Evolutionary conservation across 2,329 filamentous ascomycete genomes (phyloP), one percentile per base, ranked within the genome.

Genomic region (Colletotrichum tabaci): DNA sequence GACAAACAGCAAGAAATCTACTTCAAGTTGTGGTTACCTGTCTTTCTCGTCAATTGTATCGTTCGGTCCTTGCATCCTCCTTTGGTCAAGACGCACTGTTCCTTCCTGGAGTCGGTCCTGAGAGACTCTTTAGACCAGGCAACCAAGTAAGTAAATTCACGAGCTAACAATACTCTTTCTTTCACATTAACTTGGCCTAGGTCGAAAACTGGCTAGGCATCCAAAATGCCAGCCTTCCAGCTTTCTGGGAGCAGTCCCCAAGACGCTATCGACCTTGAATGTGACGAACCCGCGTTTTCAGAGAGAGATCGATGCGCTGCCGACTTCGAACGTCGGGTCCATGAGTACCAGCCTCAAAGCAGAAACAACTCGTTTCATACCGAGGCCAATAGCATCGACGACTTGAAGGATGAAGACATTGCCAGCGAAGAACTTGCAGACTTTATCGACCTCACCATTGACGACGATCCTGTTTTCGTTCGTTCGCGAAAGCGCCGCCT

Each of bases 361-460:
- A 57, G 40, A 21, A 40, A 30, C 6, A 53, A 50, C 2, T 66
- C 61, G 0, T 13, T 44, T 0, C 40, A 12, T 16, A 44, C 56
- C 16, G 12, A 30, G 10, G 61, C 16, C 57, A 66, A 15, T 55
- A 50, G 9, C 2, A 18, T 75, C 4, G 71, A 74, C 15, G 65
- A 73, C 3, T 44, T 66, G 13, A 46, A 68, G 12, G 63, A 74
- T 21, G 74, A 75, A 3, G 71, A 72, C 0, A 38, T 73, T 2
- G 63, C 66, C 7, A 73, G 76, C 15, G 65, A 68, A 9, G 73
- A 76, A 40, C 49, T 74, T 4, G 64, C 52, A 10, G 77, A 80
- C 18, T 68, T 81, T 1, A 81, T 84, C 30, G 81, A 84, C 46
- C 77, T 84, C 4, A 82, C 80, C 0, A 71, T 72, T 1, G 77